Percentiles rank a stretch among this genome's conserved stretches.
These are phyloP conservation scores for Pestalotiopsis sp. DNA, from an alignment of 2,329 filamentous ascomycete genomes.

Conservation along the genomic window DNA sequence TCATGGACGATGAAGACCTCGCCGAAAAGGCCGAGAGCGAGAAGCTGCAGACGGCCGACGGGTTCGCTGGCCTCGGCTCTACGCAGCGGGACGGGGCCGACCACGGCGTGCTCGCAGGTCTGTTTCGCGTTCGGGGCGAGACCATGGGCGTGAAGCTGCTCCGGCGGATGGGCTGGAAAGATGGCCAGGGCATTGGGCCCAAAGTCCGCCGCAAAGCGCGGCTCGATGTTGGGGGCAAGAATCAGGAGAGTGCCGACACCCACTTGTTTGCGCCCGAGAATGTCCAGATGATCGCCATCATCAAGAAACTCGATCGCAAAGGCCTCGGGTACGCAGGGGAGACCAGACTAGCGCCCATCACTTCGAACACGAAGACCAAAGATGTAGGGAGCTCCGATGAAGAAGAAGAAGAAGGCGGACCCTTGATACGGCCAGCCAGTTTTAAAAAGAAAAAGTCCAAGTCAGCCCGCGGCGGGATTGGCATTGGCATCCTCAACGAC, in stretches of 20 bases:
- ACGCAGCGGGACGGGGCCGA: constrained; percentile 57
- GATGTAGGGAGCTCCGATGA: constrained; percentile 41
- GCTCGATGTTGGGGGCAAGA: constrained; percentile 53
- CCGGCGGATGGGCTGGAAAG: constrained; percentile 93
- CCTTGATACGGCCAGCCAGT: constrained; percentile 24
- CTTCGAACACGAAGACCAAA: constrained; percentile 24
- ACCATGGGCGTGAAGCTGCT: constrained; percentile 86
- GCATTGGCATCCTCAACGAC: constrained; percentile 88
- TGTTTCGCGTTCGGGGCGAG: constrained; percentile 74
- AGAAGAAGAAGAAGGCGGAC: constrained; percentile 49
- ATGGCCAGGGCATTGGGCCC: constrained; percentile 89
- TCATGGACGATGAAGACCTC: constrained; percentile 97
- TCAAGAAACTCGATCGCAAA: constrained; percentile 68
- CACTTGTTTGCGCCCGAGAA: constrained; percentile 89
- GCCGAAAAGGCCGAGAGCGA: constrained; percentile 81
- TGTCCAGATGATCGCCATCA: constrained; percentile 66
- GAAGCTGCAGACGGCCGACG: constrained; percentile 71
- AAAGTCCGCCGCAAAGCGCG: constrained; percentile 77
- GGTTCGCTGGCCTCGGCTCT: constrained; percentile 76
- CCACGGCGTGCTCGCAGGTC: constrained; percentile 60
- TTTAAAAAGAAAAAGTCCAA: constrained; percentile 54
- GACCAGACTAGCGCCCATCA: constrained; percentile 47
- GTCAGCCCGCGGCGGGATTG: constrained; percentile 68
- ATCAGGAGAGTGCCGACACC: constrained; percentile 45
- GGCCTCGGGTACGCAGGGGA: constrained; percentile 71